Conservation (phyloP, 495 filamentous ascomycete genomes). For the Xylaria intraflava region DNA sequence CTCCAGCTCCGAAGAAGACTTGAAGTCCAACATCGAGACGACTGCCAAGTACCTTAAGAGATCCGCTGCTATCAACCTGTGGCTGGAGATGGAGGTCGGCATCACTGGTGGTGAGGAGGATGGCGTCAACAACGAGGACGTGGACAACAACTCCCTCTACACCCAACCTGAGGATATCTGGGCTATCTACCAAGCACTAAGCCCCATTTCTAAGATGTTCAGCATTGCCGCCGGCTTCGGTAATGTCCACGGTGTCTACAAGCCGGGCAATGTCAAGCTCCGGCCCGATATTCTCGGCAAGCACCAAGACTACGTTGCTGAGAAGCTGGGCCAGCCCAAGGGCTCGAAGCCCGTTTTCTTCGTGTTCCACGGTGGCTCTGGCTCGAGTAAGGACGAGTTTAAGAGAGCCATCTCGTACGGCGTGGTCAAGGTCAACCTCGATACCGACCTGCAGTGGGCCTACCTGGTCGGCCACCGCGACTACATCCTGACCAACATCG, state of each 20-base stretch:
- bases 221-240: constrained; percentile 97
- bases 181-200: constrained; percentile 75
- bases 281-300: constrained; percentile 89
- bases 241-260: constrained; percentile 99
- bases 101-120: constrained; percentile 96
- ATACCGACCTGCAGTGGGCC: constrained; percentile 81
- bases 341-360: constrained; percentile 93
- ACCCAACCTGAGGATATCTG: constrained; percentile 96
- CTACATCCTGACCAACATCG: constrained; percentile 89
- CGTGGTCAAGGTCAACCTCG: constrained; percentile 97
- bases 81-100: constrained; percentile 98
- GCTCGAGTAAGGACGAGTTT: constrained; percentile 83
- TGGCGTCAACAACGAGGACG: constrained; percentile 77
- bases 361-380: constrained; percentile 98
- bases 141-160: constrained; percentile 95
- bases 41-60: constrained; percentile 88
- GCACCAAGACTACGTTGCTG: constrained; percentile 59
- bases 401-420: constrained; percentile 79
- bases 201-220: constrained; percentile 84
- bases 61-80: constrained; percentile 91
- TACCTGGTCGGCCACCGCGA: constrained; percentile 89
- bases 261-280: constrained; percentile 93
- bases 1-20: constrained; percentile 62
- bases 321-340: constrained; percentile 30
- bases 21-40: constrained; percentile 84